Conservation (phyloP, 208 protist genomes). For the Trypanosoma vivax region DNA sequence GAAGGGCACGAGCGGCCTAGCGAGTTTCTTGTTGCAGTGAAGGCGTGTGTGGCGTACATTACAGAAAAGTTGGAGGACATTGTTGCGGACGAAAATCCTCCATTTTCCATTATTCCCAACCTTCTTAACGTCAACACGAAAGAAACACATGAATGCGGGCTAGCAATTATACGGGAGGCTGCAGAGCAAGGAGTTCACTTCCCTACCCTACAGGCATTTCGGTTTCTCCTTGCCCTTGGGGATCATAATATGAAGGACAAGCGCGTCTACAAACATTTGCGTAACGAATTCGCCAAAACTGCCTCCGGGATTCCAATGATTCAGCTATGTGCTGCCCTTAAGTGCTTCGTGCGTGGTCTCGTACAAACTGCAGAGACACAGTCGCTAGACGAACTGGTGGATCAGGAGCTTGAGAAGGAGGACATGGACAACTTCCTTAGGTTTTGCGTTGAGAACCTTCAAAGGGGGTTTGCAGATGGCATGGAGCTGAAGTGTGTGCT, state of each 20-base stretch:
- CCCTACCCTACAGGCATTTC: conserved; percentile 67
- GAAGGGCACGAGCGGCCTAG: conserved; percentile 8
- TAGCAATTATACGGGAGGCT: conserved; percentile 49
- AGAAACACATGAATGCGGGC: conserved; percentile 27
- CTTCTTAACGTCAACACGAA: conserved; percentile 32
- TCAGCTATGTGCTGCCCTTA: conserved; percentile 70
- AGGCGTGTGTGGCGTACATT: conserved; percentile 22
- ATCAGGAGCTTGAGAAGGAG: conserved; percentile 26
- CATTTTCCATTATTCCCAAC: conserved; percentile 35
- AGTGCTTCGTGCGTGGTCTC: conserved; percentile 42
- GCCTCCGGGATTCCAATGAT: conserved; percentile 60
- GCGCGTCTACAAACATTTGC: conserved; percentile 43
- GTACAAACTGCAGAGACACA: conserved; percentile 10
- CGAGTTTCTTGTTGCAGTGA: conserved; percentile 10
- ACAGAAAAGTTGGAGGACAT: conserved; percentile 29
- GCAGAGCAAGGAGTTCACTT: conserved; percentile 46
- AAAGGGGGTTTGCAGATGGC: conserved; percentile 32
- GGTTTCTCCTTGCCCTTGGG: conserved; percentile 61
- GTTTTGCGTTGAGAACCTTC: conserved; percentile 52
- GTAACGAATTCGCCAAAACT: conserved; percentile 67
- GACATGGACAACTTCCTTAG: conserved; percentile 30
- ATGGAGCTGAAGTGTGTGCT: conserved; percentile 45
- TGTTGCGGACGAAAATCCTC: conserved; percentile 30
- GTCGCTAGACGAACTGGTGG: conserved; percentile 14
- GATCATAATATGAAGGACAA: conserved; percentile 41